Base-by-base conservation (phyloP, 2,329 filamentous ascomycete species). In the Fusarium paranaense region DNA sequence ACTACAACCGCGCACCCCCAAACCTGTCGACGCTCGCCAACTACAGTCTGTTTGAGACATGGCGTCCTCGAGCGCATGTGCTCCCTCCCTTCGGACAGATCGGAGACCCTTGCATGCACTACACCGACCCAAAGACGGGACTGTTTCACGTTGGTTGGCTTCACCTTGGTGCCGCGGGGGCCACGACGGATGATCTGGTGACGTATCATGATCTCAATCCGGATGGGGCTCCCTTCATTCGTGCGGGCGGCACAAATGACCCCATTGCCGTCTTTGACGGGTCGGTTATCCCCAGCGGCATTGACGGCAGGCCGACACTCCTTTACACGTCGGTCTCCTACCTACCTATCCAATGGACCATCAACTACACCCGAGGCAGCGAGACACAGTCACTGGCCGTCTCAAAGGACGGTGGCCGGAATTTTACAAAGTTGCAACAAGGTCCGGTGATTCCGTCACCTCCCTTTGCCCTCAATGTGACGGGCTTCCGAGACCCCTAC, bases 301-400 rank as follows among this genome's bases (percentile, higher is more conserved):
- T 86, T 70, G 82, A 84, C 25, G 85, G 83, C 18, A 82, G 80
- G 6, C 84, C 85, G 4, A 87, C 85, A 0, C 76, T 86, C 11
- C 76, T 86, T 3, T 86, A 87, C 68, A 86, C 85, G 4, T 84
- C 83, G 2, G 84, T 86, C 14, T 82, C 81, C 20, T 85, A 81
- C 68, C 73, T 86, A 9, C 85, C 85, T 0, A 86, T 87, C 14
- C 82, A 85, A 42, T 86, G 85, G 85, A 86, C 83, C 10, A 81
- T 86, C 40, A 78, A 80, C 30, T 86, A 87, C 68, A 84, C 81
- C n/a, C 81, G 83, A 11, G 85, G 84, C 9, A 83, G 83, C 40
- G 86, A 87, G 70, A 84, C 85, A 0, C 84, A 87, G 61, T 83
- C 82, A 16, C 77, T 87, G 2, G 86, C 85, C 2, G 80, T 85